These are phyloP conservation scores for Ceratocystis alfenasii DNA, from an alignment of 2,329 filamentous ascomycete genomes.

Conservation along the genomic window DNA sequence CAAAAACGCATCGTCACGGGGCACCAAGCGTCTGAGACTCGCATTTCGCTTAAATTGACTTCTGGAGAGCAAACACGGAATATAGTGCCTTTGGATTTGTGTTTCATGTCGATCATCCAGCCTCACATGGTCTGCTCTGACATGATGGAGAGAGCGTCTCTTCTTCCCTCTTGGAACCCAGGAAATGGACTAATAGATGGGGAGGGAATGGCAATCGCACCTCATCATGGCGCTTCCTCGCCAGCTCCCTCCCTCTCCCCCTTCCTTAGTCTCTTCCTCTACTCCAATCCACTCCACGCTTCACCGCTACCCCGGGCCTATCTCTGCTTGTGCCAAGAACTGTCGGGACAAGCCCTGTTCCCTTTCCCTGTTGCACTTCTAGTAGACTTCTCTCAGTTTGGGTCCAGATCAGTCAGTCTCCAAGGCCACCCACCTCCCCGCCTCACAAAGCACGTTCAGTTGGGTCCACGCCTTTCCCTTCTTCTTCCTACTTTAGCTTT, in stretches of 20 bases:
- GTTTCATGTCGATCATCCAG: constrained; percentile 4
- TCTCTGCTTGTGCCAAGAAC: neutral
- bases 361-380: neutral
- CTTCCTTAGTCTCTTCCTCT: neutral
- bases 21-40: neutral
- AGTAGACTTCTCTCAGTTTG: too few species aligned
- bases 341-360: neutral
- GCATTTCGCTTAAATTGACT: constrained; percentile 7
- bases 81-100: neutral
- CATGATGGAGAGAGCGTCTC: neutral
- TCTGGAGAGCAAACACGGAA: neutral
- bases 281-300: neutral
- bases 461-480: neutral
- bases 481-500: neutral
- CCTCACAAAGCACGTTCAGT: neutral
- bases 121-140: neutral
- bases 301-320: constrained; percentile 1
- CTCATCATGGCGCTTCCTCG: neutral
- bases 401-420: neutral
- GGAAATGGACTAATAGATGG: neutral
- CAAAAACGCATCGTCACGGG: neutral
- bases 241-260: neutral
- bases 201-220: neutral
- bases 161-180: neutral
- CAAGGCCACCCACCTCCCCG: neutral